These are phyloP conservation scores for Solanum bulbocastanum DNA, from an alignment of 257 asterid species.

Conservation along the genomic window DNA sequence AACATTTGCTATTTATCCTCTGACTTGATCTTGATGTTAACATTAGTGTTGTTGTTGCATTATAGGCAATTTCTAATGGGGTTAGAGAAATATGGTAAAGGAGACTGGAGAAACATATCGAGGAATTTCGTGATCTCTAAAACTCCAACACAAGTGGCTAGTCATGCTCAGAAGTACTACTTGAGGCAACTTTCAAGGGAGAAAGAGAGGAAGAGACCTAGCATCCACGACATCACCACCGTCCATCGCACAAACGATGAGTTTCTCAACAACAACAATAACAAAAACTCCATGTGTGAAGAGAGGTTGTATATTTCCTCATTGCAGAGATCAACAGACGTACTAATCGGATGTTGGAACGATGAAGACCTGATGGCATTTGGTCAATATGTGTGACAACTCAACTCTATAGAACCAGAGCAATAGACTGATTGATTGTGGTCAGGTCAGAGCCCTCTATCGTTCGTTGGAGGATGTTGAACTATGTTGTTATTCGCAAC, in stretches of 20 bases:
- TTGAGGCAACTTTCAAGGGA: slow-evolving; percentile 54
- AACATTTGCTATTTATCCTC: not conserved
- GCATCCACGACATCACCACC: slow-evolving; percentile 77
- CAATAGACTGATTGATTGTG: not conserved
- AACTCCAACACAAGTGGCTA: slow-evolving; percentile 81
- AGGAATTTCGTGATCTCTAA: slow-evolving; percentile 63
- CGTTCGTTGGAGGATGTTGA: not conserved
- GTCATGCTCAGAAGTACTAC: slow-evolving; percentile 87
- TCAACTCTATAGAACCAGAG: not conserved
- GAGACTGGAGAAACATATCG: slow-evolving; percentile 79
- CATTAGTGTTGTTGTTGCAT: not conserved
- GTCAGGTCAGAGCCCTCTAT: not conserved
- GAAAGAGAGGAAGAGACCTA: slow-evolving; percentile 67
- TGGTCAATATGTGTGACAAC: slow-evolving; percentile 7
- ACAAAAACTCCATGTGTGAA: not conserved
- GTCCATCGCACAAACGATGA: slow-evolving; percentile 15
- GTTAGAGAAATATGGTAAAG: slow-evolving; percentile 61
- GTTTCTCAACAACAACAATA: slow-evolving; percentile 5
- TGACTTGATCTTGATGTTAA: not conserved
- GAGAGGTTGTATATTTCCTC: slow-evolving; percentile 3
- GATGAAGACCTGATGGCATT: slow-evolving; percentile 29
- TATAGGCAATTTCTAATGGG: slow-evolving; percentile 61
- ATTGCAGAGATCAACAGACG: slow-evolving; percentile 16
- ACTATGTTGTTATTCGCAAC: not conserved
- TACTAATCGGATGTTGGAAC: slow-evolving; percentile 24